phyloP scores from a whole-genome alignment of 257 asterid species.

The Cynanchum wilfordii region DNA sequence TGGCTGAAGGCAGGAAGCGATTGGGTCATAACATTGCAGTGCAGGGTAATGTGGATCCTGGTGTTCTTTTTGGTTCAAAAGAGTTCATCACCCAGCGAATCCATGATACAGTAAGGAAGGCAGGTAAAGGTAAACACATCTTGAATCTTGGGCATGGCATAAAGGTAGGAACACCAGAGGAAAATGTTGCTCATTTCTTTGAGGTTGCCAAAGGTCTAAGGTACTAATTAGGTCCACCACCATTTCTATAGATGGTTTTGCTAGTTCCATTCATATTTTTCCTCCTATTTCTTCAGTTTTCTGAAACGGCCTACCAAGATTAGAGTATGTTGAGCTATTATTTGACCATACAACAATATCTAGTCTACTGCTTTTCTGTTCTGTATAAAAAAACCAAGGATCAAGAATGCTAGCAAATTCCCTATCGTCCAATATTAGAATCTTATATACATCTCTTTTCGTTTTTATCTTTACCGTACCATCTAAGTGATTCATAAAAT shows the following conservation, averaged over 20 bases:
- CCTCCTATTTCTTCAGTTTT: conserved; percentile 1
- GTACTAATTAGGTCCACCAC: conserved; percentile 29
- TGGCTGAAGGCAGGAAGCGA: conserved; percentile 92
- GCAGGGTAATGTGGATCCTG: conserved; percentile 95
- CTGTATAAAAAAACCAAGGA: no score
- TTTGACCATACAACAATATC: no score
- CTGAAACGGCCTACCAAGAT: conserved; percentile 12
- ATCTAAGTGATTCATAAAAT: no score
- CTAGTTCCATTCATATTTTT: not conserved
- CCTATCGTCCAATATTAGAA: no score
- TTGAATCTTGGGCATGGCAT: conserved; percentile 98
- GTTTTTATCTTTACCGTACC: no score
- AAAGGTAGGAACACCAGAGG: conserved; percentile 95
- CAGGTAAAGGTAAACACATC: conserved; percentile 88
- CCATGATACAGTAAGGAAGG: conserved; percentile 78
- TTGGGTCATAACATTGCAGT: conserved; percentile 77
- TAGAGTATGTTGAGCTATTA: conserved; percentile 10
- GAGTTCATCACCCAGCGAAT: conserved; percentile 84
- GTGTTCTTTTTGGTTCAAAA: conserved; percentile 94
- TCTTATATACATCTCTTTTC: no score
- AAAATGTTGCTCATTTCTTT: conserved; percentile 94
- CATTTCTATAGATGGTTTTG: not conserved
- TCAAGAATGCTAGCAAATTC: no score
- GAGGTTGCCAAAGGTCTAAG: conserved; percentile 92
- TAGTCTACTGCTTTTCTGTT: no score